Conservation (phyloP, 2,329 filamentous ascomycete genomes). For the Ophiostoma piceae region DNA sequence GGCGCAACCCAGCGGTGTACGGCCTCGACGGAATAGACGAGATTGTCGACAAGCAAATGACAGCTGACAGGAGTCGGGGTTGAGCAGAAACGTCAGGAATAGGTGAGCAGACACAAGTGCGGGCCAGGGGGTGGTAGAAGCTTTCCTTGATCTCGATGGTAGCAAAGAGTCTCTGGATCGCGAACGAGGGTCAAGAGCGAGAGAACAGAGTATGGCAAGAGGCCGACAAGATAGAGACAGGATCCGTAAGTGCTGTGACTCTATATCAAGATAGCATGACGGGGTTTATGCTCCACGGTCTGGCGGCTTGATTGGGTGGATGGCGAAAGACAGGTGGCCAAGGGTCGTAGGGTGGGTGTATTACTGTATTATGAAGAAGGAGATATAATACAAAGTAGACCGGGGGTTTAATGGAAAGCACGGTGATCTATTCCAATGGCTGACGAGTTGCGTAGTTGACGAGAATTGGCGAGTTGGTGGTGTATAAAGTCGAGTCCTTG, state of each 20-base stretch:
- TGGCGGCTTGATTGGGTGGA: not conserved
- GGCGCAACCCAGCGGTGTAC: not conserved
- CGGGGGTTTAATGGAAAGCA: not conserved
- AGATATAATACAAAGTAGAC: not conserved
- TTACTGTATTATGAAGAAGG: not conserved
- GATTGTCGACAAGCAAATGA: not conserved
- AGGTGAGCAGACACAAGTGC: not conserved
- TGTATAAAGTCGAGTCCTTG: not conserved
- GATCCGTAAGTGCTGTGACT: not conserved
- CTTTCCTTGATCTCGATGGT: slow-evolving; percentile 5
- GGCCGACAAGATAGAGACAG: not conserved
- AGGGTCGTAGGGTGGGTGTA: slow-evolving; percentile 3
- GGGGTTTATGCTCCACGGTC: not conserved
- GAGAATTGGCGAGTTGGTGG: not conserved
- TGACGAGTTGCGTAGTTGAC: not conserved
- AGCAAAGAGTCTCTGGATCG: not conserved
- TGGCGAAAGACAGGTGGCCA: not conserved
- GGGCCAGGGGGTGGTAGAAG: slow-evolving; percentile 6
- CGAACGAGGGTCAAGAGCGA: not conserved
- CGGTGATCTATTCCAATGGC: not conserved
- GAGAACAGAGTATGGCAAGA: not conserved
- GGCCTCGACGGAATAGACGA: not conserved
- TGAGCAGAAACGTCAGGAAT: not conserved
- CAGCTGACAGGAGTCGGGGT: slow-evolving; percentile 7
- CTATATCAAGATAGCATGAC: slow-evolving; percentile 6